phyloP scores from a whole-genome alignment of 371 early-diverging fungal genomes.

The Mucor sp. region DNA sequence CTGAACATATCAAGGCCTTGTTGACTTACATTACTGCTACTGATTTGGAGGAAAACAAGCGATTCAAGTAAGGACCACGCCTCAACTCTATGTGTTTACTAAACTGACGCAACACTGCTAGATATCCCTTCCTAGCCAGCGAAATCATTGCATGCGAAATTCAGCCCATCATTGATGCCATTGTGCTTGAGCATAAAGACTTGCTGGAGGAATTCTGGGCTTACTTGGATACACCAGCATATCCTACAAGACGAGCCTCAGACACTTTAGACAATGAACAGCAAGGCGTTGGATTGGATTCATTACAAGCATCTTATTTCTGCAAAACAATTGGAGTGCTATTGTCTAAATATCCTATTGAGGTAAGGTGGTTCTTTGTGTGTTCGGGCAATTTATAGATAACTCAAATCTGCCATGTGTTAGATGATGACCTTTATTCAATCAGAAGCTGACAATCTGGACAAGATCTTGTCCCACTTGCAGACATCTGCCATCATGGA shows the following conservation, averaged over 20 bases:
- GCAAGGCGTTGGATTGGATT: conserved; percentile 33
- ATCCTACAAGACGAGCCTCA: conserved; percentile 16
- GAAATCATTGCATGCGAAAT: conserved; percentile 89
- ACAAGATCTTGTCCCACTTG: conserved; percentile 76
- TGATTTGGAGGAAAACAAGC: conserved; percentile 69
- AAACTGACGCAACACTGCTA: conserved; percentile 12
- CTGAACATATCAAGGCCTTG: conserved; percentile 59
- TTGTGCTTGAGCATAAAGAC: conserved; percentile 54
- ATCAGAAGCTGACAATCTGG: conserved; percentile 57
- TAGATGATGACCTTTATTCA: conserved; percentile 69
- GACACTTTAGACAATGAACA: conserved; percentile 9
- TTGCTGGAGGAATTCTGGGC: conserved; percentile 80
- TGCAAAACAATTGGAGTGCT: conserved; percentile 83
- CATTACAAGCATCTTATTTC: conserved; percentile 84
- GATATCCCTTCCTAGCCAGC: conserved; percentile 82
- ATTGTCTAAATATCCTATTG: conserved; percentile 78
- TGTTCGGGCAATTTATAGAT: conserved; percentile 4
- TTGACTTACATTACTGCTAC: conserved; percentile 64
- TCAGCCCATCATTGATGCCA: conserved; percentile 78
- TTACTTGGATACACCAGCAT: conserved; percentile 71
- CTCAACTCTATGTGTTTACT: not conserved
- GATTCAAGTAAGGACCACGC: conserved; percentile 60
- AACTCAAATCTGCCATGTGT: not conserved
- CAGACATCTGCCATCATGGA: conserved; percentile 88
- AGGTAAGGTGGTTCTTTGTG: conserved; percentile 45